Conservation (phyloP, 805 yeast species). For the Ogataea corticis region DNA sequence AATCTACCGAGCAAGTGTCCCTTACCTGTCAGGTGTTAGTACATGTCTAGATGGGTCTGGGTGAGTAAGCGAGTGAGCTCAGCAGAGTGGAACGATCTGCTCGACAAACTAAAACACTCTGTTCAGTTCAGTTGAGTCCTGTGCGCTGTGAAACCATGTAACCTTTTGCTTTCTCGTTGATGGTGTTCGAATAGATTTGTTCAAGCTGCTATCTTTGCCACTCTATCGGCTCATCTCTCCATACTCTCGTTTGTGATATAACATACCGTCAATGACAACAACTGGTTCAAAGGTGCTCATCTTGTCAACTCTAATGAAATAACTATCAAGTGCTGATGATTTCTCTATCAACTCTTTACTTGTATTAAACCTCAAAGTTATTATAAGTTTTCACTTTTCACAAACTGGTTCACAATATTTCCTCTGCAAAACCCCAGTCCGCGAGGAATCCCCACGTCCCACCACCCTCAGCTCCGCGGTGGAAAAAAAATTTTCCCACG, state of each 20-base stretch:
- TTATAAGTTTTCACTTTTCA: constrained; percentile 8
- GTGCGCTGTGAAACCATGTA: too few relatives aligned
- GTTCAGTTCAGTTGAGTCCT: too few relatives aligned
- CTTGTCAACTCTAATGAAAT: constrained; percentile 25
- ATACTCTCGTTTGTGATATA: neutral
- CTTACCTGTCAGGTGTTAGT: constrained; percentile 55
- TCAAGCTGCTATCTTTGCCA: neutral
- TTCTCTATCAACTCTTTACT: constrained; percentile 10
- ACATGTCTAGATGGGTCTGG: neutral
- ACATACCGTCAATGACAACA: constrained; percentile 95
- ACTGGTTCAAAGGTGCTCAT: constrained; percentile 94
- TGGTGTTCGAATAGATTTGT: neutral
- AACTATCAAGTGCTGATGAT: constrained; percentile 13
- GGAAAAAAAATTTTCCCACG: constrained; percentile 9
- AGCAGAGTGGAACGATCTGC: too few relatives aligned
- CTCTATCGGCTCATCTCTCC: too few relatives aligned
- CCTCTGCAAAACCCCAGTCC: neutral
- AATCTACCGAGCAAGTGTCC: constrained; percentile 99
- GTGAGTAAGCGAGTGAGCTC: neutral
- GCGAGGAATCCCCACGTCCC: neutral
- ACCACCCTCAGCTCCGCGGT: neutral
- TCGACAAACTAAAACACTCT: too few relatives aligned
- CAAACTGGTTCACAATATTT: constrained; percentile 5
- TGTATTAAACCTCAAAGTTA: neutral
- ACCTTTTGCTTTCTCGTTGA: neutral